These are phyloP conservation scores for Suillus variegatus DNA, from an alignment of 768 basidiomycete species.

Conservation along the genomic window DNA sequence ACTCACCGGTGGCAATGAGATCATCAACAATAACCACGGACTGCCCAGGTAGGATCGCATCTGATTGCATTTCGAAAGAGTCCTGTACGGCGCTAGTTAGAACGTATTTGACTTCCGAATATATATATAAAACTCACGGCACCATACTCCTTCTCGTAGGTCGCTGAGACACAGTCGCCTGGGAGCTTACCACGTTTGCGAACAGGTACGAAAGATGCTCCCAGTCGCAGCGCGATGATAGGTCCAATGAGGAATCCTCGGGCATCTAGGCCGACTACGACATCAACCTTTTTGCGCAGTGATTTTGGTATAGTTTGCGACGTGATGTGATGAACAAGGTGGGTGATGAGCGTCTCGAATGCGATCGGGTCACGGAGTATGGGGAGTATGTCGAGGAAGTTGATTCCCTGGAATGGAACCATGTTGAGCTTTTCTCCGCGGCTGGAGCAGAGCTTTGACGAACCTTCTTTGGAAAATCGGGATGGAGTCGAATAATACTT, in stretches of 20 bases:
- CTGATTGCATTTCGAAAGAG: constrained; percentile 93
- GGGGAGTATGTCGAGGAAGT: constrained; percentile 95
- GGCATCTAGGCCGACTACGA: constrained; percentile 93
- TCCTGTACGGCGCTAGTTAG: constrained; percentile 53
- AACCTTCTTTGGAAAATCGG: constrained; percentile 92
- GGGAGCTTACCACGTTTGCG: constrained; percentile 96
- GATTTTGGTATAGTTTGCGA: constrained; percentile 69
- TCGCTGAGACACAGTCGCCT: constrained; percentile 70
- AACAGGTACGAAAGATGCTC: constrained; percentile 95
- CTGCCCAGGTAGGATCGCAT: constrained; percentile 80
- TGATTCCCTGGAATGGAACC: constrained; percentile 65
- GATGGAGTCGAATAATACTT: constrained; percentile 57
- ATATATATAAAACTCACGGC: constrained; percentile 45
- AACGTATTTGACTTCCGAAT: constrained; percentile 2
- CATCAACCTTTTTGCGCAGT: constrained; percentile 74
- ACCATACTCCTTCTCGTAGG: constrained; percentile 94
- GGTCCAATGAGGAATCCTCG: constrained; percentile 96
- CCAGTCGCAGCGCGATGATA: constrained; percentile 84
- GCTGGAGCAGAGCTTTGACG: constrained; percentile 11
- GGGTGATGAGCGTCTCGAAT: constrained; percentile 89
- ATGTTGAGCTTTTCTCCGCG: background rate
- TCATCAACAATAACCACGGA: constrained; percentile 91
- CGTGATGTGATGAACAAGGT: constrained; percentile 83
- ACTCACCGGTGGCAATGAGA: constrained; percentile 89
- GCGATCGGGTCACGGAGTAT: constrained; percentile 82